These are phyloP conservation scores for Xylaria palmicola DNA, from an alignment of 495 filamentous ascomycete genomes.

Conservation along the genomic window DNA sequence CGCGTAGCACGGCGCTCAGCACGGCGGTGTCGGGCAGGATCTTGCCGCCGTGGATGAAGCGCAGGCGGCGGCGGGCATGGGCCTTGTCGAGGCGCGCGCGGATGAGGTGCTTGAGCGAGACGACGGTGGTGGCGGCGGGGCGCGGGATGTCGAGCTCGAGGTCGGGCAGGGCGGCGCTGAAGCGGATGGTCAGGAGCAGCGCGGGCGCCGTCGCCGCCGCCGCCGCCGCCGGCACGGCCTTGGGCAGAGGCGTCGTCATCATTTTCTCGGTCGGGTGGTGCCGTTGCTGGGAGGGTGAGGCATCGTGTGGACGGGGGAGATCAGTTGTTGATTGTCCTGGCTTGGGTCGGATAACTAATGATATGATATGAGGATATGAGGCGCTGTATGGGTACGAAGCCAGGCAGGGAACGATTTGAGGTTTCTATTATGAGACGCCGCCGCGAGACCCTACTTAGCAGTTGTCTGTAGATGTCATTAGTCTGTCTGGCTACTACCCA, in stretches of 20 bases:
- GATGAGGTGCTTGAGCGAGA: conserved; percentile 78
- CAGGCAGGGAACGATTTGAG: neutral
- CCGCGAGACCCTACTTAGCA: too few relatives aligned
- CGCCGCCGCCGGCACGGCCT: conserved; percentile 17
- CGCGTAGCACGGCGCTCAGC: conserved; percentile 62
- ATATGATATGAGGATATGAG: neutral
- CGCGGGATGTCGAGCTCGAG: conserved; percentile 70
- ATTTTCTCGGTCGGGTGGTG: conserved; percentile 2
- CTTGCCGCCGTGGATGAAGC: conserved; percentile 85
- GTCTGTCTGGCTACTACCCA: too few relatives aligned
- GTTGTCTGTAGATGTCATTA: too few relatives aligned
- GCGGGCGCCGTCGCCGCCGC: conserved; percentile 39
- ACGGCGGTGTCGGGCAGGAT: conserved; percentile 71
- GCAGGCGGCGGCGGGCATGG: conserved; percentile 64
- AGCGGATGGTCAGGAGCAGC: conserved; percentile 79
- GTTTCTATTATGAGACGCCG: too few relatives aligned
- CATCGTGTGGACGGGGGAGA: conserved; percentile 15
- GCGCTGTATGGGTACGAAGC: too few relatives aligned
- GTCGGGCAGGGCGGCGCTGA: conserved; percentile 81
- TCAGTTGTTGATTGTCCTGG: neutral
- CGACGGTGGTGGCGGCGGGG: conserved; percentile 66
- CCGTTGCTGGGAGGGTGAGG: neutral
- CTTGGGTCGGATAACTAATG: neutral
- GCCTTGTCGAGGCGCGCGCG: conserved; percentile 64
- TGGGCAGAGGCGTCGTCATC: conserved; percentile 15